Conservation (phyloP, 768 basidiomycete genomes). For the Suillus subaureus region DNA sequence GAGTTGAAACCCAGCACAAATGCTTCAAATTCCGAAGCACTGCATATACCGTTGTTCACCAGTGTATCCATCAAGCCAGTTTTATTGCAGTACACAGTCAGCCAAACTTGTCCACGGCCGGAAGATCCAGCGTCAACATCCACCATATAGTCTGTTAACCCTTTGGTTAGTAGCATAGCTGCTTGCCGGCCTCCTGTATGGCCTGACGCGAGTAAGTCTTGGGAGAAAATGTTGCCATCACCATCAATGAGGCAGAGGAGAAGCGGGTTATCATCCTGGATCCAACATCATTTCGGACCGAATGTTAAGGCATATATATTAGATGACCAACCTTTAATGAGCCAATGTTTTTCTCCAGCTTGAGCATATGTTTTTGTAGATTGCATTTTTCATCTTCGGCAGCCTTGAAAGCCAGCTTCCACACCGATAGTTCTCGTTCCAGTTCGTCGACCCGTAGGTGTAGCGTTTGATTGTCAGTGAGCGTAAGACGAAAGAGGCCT, state of each 20-base stretch:
- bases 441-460: conserved; percentile 36
- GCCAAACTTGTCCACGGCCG: conserved; percentile 37
- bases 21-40: conserved; percentile 36
- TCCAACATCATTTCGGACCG: background rate
- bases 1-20: conserved; percentile 43
- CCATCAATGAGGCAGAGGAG: conserved; percentile 42
- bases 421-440: conserved; percentile 42
- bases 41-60: conserved; percentile 31
- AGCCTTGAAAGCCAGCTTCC: conserved; percentile 40
- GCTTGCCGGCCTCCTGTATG: conserved; percentile 39
- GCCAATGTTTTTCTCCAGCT: conserved; percentile 36
- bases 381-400: conserved; percentile 36
- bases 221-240: conserved; percentile 42
- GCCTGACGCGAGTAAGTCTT: conserved; percentile 33
- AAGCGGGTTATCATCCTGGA: conserved; percentile 43
- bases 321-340: conserved; percentile 30
- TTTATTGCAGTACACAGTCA: conserved; percentile 41
- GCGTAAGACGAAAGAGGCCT: conserved; percentile 35
- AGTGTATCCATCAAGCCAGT: conserved; percentile 36
- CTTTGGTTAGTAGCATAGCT: conserved; percentile 37
- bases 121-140: conserved; percentile 25
- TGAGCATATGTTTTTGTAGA: conserved; percentile 27
- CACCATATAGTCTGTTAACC: conserved; percentile 36
- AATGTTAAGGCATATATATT: conserved; percentile 1
- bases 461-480: conserved; percentile 33